Evolutionary conservation across 495 filamentous ascomycete species (phyloP).

Genomic region (Podospora australis): DNA sequence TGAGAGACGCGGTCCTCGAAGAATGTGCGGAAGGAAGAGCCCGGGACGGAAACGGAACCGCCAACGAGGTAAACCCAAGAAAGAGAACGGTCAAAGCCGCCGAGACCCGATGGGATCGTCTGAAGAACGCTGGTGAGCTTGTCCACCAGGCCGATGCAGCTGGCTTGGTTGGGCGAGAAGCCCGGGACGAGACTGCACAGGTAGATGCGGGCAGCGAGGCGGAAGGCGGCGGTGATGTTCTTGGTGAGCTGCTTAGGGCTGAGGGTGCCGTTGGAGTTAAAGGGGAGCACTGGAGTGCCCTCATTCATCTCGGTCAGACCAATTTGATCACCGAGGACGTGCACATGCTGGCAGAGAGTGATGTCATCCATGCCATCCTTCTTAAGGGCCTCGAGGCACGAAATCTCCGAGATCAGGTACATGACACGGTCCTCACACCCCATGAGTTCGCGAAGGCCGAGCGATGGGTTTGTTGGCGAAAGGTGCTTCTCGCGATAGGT

Average conservation of each 20-base stretch:
- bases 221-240: slow-evolving; percentile 86
- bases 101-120: slow-evolving; percentile 71
- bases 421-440: slow-evolving; percentile 96
- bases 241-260: slow-evolving; percentile 72
- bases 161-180: slow-evolving; percentile 62
- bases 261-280: slow-evolving; percentile 64
- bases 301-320: slow-evolving; percentile 63
- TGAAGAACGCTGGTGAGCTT: slow-evolving; percentile 64
- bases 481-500: slow-evolving; percentile 89
- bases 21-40: slow-evolving; percentile 66
- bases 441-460: slow-evolving; percentile 87
- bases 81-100: slow-evolving; percentile 83
- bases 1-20: slow-evolving; percentile 63
- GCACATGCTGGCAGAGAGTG: slow-evolving; percentile 76
- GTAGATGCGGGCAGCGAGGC: slow-evolving; percentile 88
- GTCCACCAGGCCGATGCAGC: slow-evolving; percentile 65
- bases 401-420: slow-evolving; percentile 97
- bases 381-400: slow-evolving; percentile 88
- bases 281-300: slow-evolving; percentile 46
- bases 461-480: slow-evolving; percentile 53
- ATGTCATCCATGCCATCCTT: slow-evolving; percentile 73
- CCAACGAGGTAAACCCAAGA: slow-evolving; percentile 89
- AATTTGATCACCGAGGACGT: slow-evolving; percentile 72
- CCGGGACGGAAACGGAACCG: slow-evolving; percentile 63
- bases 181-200: slow-evolving; percentile 89